Conservation (phyloP, 208 protist genomes). For the Naegleria fowleri region DNA sequence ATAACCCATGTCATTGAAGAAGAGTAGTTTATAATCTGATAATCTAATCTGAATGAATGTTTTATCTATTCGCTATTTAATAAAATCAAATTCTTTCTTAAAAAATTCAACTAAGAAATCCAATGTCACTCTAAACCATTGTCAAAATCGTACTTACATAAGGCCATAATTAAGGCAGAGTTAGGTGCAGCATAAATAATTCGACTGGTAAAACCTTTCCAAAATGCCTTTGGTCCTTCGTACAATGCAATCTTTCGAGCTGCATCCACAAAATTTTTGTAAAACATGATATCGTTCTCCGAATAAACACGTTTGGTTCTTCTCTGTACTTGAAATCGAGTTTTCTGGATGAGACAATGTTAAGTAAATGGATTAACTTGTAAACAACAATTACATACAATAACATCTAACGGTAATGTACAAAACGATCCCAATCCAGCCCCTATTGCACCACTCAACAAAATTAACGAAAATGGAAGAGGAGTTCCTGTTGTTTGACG, state of each 20-base stretch:
- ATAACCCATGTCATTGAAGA: too few species aligned
- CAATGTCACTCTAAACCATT: not conserved
- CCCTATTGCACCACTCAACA: not conserved
- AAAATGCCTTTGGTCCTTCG: not conserved
- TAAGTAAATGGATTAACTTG: too few species aligned
- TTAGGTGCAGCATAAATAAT: constrained; percentile 6
- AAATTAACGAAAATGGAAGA: not conserved
- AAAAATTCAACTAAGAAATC: not conserved
- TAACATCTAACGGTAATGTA: constrained; percentile 17
- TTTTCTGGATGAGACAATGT: not conserved
- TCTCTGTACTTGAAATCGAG: constrained; percentile 26
- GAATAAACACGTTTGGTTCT: not conserved
- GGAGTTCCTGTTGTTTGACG: not conserved
- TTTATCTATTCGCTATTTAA: not conserved
- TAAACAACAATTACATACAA: not conserved
- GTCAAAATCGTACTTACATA: not conserved
- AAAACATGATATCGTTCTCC: not conserved
- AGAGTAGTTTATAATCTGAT: too few species aligned
- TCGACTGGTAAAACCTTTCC: not conserved
- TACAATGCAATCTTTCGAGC: not conserved
- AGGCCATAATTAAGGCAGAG: constrained; percentile 14
- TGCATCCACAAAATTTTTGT: constrained; percentile 7
- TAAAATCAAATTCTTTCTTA: not conserved
- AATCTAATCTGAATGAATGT: not conserved
- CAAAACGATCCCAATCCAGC: not conserved